phyloP scores from a whole-genome alignment of 495 filamentous ascomycete species.

The Astrothelium subdiscretum region DNA sequence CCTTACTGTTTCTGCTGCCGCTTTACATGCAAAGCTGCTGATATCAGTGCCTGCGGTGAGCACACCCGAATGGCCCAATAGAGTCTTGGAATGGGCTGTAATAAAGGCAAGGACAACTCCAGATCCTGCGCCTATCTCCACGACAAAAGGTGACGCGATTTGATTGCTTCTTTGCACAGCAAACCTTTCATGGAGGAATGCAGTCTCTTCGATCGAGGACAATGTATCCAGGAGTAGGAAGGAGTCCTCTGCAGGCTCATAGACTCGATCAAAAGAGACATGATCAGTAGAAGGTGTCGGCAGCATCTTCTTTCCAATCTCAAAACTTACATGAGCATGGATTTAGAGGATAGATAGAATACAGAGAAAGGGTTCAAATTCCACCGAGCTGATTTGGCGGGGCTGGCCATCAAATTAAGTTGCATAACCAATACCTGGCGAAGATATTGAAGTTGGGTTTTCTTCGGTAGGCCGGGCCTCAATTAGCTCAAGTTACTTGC shows the following conservation, averaged over 20 bases:
- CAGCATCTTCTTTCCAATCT: constrained; percentile 45
- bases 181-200: constrained; percentile 61
- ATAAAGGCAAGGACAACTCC: constrained; percentile 84
- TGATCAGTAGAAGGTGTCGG: constrained; percentile 88
- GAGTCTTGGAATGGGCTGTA: constrained; percentile 54
- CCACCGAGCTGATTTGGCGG: not conserved
- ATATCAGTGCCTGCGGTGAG: constrained; percentile 68
- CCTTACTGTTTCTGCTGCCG: constrained; percentile 49
- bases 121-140: constrained; percentile 87
- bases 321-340: too few relatives aligned
- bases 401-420: too few relatives aligned
- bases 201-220: constrained; percentile 55
- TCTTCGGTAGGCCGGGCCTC: too few relatives aligned
- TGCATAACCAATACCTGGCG: too few relatives aligned
- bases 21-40: constrained; percentile 66
- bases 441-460: too few relatives aligned
- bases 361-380: not conserved
- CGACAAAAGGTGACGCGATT: constrained; percentile 45
- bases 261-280: constrained; percentile 72
- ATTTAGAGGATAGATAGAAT: not conserved
- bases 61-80: constrained; percentile 63
- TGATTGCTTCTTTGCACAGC: not conserved
- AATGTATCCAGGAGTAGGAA: constrained; percentile 91
- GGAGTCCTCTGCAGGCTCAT: constrained; percentile 91
- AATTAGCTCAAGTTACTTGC: too few relatives aligned